Percentiles rank a stretch among this genome's conserved stretches.
Conservation (phyloP, 768 basidiomycete species). For the Nidularia pulvinata region DNA sequence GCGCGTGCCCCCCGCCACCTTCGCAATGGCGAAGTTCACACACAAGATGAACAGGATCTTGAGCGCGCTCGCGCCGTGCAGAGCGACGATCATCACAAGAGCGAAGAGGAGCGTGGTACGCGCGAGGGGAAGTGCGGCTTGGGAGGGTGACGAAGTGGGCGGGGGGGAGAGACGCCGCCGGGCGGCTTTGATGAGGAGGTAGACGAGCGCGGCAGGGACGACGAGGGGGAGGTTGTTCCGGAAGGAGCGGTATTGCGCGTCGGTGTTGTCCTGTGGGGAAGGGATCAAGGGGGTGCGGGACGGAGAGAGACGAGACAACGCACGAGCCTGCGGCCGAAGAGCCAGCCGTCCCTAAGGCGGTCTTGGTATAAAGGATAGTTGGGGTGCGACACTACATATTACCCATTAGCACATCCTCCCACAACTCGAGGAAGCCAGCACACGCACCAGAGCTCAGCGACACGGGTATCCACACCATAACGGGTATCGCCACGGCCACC, state of each 20-base stretch:
- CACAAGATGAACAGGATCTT: constrained; percentile 78
- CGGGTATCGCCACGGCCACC: constrained; percentile 58
- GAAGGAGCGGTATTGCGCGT: constrained; percentile 89
- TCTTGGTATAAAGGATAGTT: constrained; percentile 67
- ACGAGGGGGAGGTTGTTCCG: constrained; percentile 77
- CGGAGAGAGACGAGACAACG: constrained; percentile 21
- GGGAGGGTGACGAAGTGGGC: constrained; percentile 1
- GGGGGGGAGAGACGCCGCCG: constrained; percentile 31
- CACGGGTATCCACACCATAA: constrained; percentile 79
- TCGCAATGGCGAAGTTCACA: constrained; percentile 68
- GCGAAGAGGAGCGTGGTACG: constrained; percentile 66
- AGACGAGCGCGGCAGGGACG: constrained; percentile 39
- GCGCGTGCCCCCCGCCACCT: constrained; percentile 36
- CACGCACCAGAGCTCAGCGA: constrained; percentile 73
- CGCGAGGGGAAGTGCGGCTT: constrained; percentile 33
- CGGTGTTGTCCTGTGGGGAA: constrained; percentile 80
- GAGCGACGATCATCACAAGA: constrained; percentile 56
- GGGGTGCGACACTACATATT: constrained; percentile 60
- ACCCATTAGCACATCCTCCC: not conserved
- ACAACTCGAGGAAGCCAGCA: not conserved
- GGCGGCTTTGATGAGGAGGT: constrained; percentile 55
- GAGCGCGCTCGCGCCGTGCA: constrained; percentile 82
- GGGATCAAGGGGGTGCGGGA: not conserved
- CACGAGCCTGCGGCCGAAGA: constrained; percentile 79
- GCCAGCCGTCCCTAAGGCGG: constrained; percentile 74